Evolutionary conservation across 345 rosid species (phyloP), one percentile per base, ranked within the genome.

Genomic region (Barbarea vulgaris): DNA sequence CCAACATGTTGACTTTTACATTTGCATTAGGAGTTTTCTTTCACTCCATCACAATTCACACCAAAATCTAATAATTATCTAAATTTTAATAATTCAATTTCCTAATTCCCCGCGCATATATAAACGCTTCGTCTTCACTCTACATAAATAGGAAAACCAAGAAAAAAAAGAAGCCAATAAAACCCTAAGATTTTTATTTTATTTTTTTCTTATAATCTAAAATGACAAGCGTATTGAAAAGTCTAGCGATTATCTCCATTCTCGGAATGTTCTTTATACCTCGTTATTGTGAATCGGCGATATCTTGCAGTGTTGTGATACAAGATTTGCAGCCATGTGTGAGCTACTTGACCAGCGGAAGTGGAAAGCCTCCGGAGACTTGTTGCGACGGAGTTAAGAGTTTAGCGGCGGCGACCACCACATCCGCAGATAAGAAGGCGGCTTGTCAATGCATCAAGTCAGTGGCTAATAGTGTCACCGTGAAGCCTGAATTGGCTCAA

Each of bases 371-470:
- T 3, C 95, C 97, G 0, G 4, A 84, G 0, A 69, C 80, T 9
- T 91, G 93, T 50, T 91, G 97, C 42, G 39, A 79, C 0, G 97
- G 97, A 42, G 91, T 81, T 27, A 24, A 61, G 2, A 63, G 83
- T 9, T 86, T 87, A 24, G 84, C 85, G 9, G 68, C 82, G 0
- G 83, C 91, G 0, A 86, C 90, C 4, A 33, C 87, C 12, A 72
- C 84, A 41, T 55, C 90, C 0, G 87, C 86, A 6, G 97, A 87
- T 71, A 89, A 72, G 71, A 81, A 83, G 73, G 75, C 89, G 14
- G 93, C 87, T 69, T 91, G 97, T 24, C 53, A 76, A 54, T 91
- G 97, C 85, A 83, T 91, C 47, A 86, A 91, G 47, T 73, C 89
- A 9, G 84, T 84, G 18, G 82, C 95, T 24, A 70, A 80, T 66